These are phyloP conservation scores for Phalaenopsis equestris DNA, from an alignment of 106 monocot genomes.

Conservation along the genomic window DNA sequence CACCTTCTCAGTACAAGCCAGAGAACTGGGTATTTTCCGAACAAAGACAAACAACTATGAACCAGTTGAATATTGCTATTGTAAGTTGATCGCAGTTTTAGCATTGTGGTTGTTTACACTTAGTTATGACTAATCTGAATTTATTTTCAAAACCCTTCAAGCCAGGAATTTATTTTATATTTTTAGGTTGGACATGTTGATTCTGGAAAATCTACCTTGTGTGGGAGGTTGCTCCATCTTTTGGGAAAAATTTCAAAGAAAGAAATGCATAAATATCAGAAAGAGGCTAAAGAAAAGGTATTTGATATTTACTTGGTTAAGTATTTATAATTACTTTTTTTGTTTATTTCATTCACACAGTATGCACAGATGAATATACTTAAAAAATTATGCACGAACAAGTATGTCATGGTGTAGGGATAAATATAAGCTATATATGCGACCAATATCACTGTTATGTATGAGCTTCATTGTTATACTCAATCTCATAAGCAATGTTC, in stretches of 20 bases:
- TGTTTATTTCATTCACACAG: neutral
- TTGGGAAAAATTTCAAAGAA: slow-evolving; percentile 74
- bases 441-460: too few species aligned
- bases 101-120: neutral
- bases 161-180: neutral
- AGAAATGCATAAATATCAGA: slow-evolving; percentile 91
- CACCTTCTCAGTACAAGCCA: slow-evolving; percentile 39
- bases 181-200: slow-evolving; percentile 94
- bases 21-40: slow-evolving; percentile 63
- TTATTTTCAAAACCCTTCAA: neutral
- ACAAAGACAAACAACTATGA: slow-evolving; percentile 32
- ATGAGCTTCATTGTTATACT: too few species aligned
- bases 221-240: slow-evolving; percentile 75
- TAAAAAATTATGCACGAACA: too few species aligned
- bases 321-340: neutral
- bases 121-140: neutral
- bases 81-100: slow-evolving; percentile 28
- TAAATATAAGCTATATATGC: too few species aligned
- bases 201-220: slow-evolving; percentile 96
- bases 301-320: neutral
- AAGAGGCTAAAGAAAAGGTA: slow-evolving; percentile 89
- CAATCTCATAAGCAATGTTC: too few species aligned
- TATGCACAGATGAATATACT: too few species aligned
- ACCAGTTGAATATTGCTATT: slow-evolving; percentile 91
- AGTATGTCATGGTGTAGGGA: too few species aligned